Evolutionary conservation across 202 grass and related monocot genomes (phyloP).

Genomic region (Setaria viridis): DNA sequence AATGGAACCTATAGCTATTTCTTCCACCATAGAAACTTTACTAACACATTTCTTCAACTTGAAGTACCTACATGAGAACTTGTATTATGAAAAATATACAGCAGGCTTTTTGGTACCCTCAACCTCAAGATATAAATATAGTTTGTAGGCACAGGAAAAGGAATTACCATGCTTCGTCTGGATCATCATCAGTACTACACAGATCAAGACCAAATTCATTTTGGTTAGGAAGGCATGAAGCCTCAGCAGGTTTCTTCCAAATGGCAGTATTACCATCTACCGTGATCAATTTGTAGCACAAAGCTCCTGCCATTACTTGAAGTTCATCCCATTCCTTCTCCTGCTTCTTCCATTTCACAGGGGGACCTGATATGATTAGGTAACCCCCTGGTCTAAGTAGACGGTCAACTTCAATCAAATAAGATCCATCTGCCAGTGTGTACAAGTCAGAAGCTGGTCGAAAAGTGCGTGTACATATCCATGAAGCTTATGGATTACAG

Average conservation of each 20-base stretch:
- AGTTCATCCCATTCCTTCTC: slow-evolving; percentile 86
- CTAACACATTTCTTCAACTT: slow-evolving; percentile 83
- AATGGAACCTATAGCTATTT: slow-evolving; percentile 72
- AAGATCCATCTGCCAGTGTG: slow-evolving; percentile 80
- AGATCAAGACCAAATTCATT: slow-evolving; percentile 68
- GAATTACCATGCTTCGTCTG: slow-evolving; percentile 87
- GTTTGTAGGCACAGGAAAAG: slow-evolving; percentile 22
- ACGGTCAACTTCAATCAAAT: slow-evolving; percentile 86
- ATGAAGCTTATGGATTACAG: slow-evolving; percentile 2
- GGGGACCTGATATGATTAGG: slow-evolving; percentile 92
- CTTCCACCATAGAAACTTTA: slow-evolving; percentile 51
- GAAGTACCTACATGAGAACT: slow-evolving; percentile 72
- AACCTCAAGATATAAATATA: slow-evolving; percentile 23
- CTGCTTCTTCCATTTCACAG: slow-evolving; percentile 77
- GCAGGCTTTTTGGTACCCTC: not conserved
- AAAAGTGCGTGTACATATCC: slow-evolving; percentile 13
- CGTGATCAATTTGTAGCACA: slow-evolving; percentile 78
- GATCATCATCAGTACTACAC: slow-evolving; percentile 73
- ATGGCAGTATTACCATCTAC: slow-evolving; percentile 90
- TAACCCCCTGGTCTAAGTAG: slow-evolving; percentile 86
- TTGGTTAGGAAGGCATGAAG: slow-evolving; percentile 65
- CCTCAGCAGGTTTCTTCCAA: slow-evolving; percentile 73
- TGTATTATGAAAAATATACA: slow-evolving; percentile 30
- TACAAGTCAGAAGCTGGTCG: slow-evolving; percentile 40
- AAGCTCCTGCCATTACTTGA: slow-evolving; percentile 55